Conservation (phyloP, 768 basidiomycete species). For the Pisolithus microcarpus region DNA sequence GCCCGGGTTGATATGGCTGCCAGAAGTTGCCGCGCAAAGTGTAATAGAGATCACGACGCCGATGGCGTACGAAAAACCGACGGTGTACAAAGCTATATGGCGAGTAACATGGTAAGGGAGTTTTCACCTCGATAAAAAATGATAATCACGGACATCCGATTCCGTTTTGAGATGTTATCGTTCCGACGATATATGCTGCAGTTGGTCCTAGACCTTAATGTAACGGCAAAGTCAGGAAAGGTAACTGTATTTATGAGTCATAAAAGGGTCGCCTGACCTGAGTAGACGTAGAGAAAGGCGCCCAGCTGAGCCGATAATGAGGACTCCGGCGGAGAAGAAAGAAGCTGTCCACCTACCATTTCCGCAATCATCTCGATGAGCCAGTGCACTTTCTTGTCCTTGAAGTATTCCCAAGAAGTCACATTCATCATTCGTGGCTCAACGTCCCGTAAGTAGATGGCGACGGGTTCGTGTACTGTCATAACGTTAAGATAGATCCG, state of each 20-base stretch:
- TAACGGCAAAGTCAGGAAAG: neutral
- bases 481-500: too few relatives aligned
- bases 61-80: slow-evolving; percentile 51
- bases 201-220: slow-evolving; percentile 47
- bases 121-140: neutral
- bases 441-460: slow-evolving; percentile 38
- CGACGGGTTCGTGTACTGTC: neutral
- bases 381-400: slow-evolving; percentile 44
- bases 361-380: slow-evolving; percentile 56
- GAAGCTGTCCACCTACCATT: slow-evolving; percentile 31
- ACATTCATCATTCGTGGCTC: slow-evolving; percentile 33
- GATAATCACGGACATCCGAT: slow-evolving; percentile 41
- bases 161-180: slow-evolving; percentile 32
- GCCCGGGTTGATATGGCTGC: slow-evolving; percentile 63
- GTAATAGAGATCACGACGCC: slow-evolving; percentile 55
- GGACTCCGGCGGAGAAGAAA: neutral
- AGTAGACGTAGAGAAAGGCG: slow-evolving; percentile 54
- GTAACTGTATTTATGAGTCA: neutral
- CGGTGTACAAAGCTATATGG: slow-evolving; percentile 42
- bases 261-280: slow-evolving; percentile 27
- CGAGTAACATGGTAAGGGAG: neutral
- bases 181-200: slow-evolving; percentile 43
- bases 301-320: slow-evolving; percentile 36
- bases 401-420: slow-evolving; percentile 43
- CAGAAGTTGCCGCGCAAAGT: slow-evolving; percentile 47